phyloP scores from a whole-genome alignment of 2,329 filamentous ascomycete species.

The Fusarium vanettenii region DNA sequence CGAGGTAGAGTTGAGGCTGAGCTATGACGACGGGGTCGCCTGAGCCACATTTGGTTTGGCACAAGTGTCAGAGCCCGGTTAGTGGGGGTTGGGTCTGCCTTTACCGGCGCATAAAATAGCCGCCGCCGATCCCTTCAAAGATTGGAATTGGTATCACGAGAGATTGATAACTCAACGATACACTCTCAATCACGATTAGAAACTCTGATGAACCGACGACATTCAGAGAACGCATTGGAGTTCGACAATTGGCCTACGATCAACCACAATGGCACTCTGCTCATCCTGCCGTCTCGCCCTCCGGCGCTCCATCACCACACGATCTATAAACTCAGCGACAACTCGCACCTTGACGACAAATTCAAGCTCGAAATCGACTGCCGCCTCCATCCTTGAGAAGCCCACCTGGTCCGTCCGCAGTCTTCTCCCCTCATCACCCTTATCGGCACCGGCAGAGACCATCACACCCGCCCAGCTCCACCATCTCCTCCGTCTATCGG shows the following conservation, averaged over 20 bases:
- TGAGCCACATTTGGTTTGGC: conserved; percentile 33
- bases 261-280: conserved; percentile 47
- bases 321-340: background rate
- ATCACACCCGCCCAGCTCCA: conserved; percentile 77
- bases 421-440: conserved; percentile 66
- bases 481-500: conserved; percentile 89
- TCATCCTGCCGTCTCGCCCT: conserved; percentile 45
- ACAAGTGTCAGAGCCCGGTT: background rate
- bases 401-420: conserved; percentile 88
- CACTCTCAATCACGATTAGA: background rate
- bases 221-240: fast-evolving
- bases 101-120: background rate
- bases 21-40: conserved; percentile 43
- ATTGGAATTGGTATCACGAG: background rate
- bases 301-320: conserved; percentile 31
- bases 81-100: background rate
- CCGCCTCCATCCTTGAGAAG: conserved; percentile 67
- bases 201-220: background rate
- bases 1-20: conserved; percentile 18
- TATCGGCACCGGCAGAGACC: conserved; percentile 48
- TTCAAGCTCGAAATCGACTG: conserved; percentile 21
- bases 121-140: background rate
- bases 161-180: background rate
- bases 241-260: background rate
- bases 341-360: conserved; percentile 8